These are phyloP conservation scores for Nothopassalora personata DNA, from an alignment of 2,329 filamentous ascomycete species.

Conservation along the genomic window DNA sequence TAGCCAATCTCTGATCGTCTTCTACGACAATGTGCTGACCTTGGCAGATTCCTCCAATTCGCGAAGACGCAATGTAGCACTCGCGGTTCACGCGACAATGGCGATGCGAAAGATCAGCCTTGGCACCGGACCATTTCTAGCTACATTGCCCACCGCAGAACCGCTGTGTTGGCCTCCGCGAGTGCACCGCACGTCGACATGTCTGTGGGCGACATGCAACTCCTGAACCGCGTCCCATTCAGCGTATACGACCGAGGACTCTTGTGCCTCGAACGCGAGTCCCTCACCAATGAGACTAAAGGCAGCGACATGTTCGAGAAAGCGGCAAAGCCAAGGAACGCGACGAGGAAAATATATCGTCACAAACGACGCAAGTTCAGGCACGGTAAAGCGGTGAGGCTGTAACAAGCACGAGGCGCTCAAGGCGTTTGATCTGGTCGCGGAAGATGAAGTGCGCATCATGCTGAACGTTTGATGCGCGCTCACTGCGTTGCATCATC, in stretches of 20 bases:
- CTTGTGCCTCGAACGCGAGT: conserved; percentile 5
- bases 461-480: too few relatives aligned
- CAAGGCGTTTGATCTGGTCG: too few relatives aligned
- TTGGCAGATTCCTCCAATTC: neutral
- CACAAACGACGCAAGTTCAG: conserved; percentile 12
- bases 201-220: too few relatives aligned
- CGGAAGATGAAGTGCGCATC: too few relatives aligned
- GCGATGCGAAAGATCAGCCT: neutral
- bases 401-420: too few relatives aligned
- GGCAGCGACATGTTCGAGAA: too few relatives aligned
- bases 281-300: too few relatives aligned
- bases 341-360: neutral
- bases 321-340: too few relatives aligned
- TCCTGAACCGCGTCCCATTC: too few relatives aligned
- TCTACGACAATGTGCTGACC: neutral
- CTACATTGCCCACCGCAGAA: neutral
- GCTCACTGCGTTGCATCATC: too few relatives aligned
- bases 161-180: too few relatives aligned
- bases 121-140: neutral
- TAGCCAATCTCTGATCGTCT: neutral
- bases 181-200: too few relatives aligned
- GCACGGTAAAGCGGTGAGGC: neutral
- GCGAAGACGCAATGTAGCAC: neutral
- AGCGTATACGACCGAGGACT: neutral
- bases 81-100: neutral